Evolutionary conservation across 2,329 filamentous ascomycete genomes (phyloP).

Genomic region (Aspergillus luchuensis): DNA sequence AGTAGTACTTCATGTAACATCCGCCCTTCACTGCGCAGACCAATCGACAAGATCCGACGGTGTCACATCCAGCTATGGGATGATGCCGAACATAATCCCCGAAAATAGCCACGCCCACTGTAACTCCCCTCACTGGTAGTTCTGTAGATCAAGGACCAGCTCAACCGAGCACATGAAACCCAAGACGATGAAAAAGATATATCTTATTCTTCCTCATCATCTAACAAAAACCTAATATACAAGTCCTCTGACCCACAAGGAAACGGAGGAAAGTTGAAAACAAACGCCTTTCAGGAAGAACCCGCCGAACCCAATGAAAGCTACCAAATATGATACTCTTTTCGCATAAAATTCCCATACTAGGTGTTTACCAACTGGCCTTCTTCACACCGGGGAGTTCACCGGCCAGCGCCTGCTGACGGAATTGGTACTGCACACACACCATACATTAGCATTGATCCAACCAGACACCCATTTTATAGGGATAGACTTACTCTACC

Average conservation of each 20-base stretch:
- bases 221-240: constrained; percentile 16
- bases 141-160: not conserved
- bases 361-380: constrained; percentile 77
- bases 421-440: constrained; percentile 77
- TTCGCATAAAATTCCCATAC: constrained; percentile 13
- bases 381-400: constrained; percentile 90
- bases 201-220: not conserved
- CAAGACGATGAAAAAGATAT: not conserved
- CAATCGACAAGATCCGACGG: not conserved
- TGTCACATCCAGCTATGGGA: not conserved
- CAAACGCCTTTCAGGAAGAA: constrained; percentile 32
- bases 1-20: not conserved
- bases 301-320: constrained; percentile 18
- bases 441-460: constrained; percentile 11
- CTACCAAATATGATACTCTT: constrained; percentile 15
- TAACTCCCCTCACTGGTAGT: not conserved
- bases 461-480: too few relatives aligned
- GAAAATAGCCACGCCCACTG: too few relatives aligned
- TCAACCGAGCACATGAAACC: not conserved
- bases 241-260: constrained; percentile 9
- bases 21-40: not conserved
- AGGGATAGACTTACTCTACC: constrained; percentile 82
- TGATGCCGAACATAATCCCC: not conserved
- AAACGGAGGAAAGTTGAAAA: constrained; percentile 5
- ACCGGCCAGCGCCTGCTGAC: constrained; percentile 82